Base-by-base conservation (phyloP, 495 filamentous ascomycete genomes). In the Penicillium simplicissimum region DNA sequence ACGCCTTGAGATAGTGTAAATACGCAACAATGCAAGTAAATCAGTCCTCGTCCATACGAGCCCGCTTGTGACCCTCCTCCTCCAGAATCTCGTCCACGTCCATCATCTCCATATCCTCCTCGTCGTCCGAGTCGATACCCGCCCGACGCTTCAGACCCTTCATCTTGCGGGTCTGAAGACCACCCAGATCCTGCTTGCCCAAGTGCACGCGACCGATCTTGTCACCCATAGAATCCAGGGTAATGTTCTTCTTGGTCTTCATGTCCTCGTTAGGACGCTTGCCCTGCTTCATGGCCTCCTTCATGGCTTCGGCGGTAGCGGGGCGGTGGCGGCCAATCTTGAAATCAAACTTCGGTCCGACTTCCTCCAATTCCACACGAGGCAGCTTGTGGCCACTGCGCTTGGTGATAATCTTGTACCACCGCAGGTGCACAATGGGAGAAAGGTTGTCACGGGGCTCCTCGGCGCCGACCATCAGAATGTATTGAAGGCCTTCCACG, bases 111-210 rank as follows among this genome's bases (percentile, higher is more conserved):
- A 53, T 1, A 34, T 79, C 76, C 36, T 57, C 68, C 48, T 51
- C 69, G 31, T 74, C 70, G 11, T 79, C 76, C n/a, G 74, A 78
- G 52, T 83, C 84, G 35, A 77, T 81, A 3, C 80, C 86, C 21
- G 85, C 81, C 28, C 83, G 82, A 53, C 96, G 81, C 85, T 98
- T 98, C 64, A 98, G 75, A 59, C 95, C 95, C 86, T 98, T 98
- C 93, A 98, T 97, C 87, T 98, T 98, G 70, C 95, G 85, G 48
- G 92, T 97, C 85, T 98, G 95, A 76, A 98, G 73, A 61, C 88
- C 83, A 60, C 79, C 81, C 37, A 98, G 82, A 78, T 98, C 94
- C 76, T 97, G 91, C 81, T 90, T 92, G 70, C 89, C 91, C 31
- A 95, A 75, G 78, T 98, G 96, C 57, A 98, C 92, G 58, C 92